Evolutionary conservation across 768 basidiomycete genomes (phyloP).

Genomic region (Obba rivulosa): DNA sequence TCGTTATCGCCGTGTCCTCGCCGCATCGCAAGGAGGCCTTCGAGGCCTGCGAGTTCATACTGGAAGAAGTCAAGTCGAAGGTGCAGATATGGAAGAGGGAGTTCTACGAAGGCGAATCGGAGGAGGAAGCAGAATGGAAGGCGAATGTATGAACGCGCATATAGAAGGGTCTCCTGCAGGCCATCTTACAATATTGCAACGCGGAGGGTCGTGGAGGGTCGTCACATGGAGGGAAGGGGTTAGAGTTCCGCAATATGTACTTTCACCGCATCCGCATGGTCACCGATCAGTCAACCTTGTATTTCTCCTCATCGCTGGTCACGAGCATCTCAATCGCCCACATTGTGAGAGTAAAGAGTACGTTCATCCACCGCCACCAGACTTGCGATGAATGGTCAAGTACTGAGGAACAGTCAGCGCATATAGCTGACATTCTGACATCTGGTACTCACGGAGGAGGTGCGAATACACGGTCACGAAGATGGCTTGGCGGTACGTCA

Average conservation of each 20-base stretch:
- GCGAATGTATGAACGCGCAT: conserved; percentile 10
- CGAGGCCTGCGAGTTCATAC: conserved; percentile 68
- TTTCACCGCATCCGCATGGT: no score
- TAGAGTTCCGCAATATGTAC: not conserved
- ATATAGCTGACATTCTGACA: not conserved
- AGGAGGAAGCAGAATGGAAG: conserved; percentile 39
- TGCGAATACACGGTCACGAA: conserved; percentile 88
- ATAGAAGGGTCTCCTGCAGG: not conserved
- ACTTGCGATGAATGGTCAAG: conserved; percentile 87
- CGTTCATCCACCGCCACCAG: conserved; percentile 92
- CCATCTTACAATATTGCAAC: not conserved
- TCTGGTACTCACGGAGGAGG: conserved; percentile 56
- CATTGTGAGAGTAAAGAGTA: conserved; percentile 78
- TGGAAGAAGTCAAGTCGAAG: conserved; percentile 81
- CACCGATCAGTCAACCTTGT: conserved; percentile 64
- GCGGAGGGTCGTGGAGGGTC: not conserved
- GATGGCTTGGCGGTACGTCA: conserved; percentile 81
- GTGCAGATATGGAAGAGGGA: conserved; percentile 93
- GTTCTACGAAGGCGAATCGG: conserved; percentile 68
- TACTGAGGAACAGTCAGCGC: conserved; percentile 30
- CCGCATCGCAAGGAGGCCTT: conserved; percentile 84
- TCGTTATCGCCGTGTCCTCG: conserved; percentile 80
- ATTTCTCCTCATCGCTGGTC: conserved; percentile 73
- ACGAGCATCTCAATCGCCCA: conserved; percentile 83
- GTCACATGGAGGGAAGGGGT: conserved; percentile 3